Percentiles rank a stretch among this genome's conserved stretches.
Evolutionary conservation across 2,329 filamentous ascomycete species (phyloP).

Genomic region (Lasiodiplodia hormozganensis): DNA sequence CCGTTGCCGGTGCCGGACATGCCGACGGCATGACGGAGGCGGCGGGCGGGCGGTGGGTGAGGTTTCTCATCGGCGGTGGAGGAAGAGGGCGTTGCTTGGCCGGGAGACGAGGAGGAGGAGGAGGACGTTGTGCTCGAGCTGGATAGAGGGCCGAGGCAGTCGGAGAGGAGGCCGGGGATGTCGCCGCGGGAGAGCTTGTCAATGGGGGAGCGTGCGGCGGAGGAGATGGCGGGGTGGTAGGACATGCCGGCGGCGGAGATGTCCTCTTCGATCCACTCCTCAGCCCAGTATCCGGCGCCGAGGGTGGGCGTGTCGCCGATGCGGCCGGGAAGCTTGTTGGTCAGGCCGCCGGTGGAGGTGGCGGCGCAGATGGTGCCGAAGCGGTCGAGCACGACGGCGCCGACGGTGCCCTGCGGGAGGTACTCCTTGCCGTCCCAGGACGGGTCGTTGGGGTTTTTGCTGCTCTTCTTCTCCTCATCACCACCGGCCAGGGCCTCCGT

Average conservation of each 20-base stretch:
- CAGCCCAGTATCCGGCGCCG: constrained; percentile 89
- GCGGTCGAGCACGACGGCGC: constrained; percentile 81
- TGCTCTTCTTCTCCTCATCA: not conserved
- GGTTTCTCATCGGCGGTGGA: constrained; percentile 30
- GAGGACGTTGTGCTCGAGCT: constrained; percentile 41
- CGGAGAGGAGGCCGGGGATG: constrained; percentile 60
- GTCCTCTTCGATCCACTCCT: constrained; percentile 71
- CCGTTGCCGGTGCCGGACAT: constrained; percentile 87
- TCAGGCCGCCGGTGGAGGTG: constrained; percentile 76
- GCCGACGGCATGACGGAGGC: constrained; percentile 55
- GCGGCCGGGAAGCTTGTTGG: constrained; percentile 85
- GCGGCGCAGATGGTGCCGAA: constrained; percentile 74
- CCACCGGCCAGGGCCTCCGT: not conserved
- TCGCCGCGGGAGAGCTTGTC: constrained; percentile 42
- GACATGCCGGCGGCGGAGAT: constrained; percentile 33
- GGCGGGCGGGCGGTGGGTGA: not conserved
- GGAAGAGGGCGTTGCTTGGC: constrained; percentile 42
- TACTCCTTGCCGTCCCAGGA: constrained; percentile 70
- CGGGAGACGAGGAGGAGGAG: not conserved
- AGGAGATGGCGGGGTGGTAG: constrained; percentile 28
- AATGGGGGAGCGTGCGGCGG: constrained; percentile 33
- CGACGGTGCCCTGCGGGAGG: constrained; percentile 83
- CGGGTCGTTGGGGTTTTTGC: constrained; percentile 35
- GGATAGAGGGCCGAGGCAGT: constrained; percentile 63
- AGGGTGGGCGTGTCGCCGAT: constrained; percentile 86